phyloP scores from a whole-genome alignment of 1,139 yeast species.

The Chernovozyma sophiae-reginae region DNA sequence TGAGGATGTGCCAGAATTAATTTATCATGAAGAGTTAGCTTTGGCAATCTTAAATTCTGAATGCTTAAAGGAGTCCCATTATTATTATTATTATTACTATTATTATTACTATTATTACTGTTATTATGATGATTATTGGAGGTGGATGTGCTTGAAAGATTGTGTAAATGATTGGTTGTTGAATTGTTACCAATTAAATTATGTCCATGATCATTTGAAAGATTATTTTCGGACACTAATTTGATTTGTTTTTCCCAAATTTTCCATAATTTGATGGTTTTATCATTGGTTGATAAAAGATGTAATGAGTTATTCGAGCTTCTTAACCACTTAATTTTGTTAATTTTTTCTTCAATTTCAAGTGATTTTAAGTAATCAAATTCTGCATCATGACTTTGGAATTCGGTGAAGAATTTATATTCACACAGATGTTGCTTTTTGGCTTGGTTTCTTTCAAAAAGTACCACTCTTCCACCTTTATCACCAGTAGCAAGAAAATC shows the following conservation, averaged over 20 bases:
- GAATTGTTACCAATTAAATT: not conserved
- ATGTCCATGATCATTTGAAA: conserved; percentile 16
- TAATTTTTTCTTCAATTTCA: conserved; percentile 97
- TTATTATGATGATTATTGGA: not conserved
- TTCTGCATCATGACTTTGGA: conserved; percentile 98
- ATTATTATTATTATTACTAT: conserved; percentile 1
- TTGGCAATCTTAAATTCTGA: conserved; percentile 67
- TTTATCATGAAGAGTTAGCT: conserved; percentile 86
- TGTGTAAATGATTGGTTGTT: not conserved
- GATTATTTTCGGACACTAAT: conserved; percentile 86
- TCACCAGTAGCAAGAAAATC: conserved; percentile 97
- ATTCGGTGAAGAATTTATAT: conserved; percentile 92
- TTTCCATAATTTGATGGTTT: conserved; percentile 97
- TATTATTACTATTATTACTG: not conserved
- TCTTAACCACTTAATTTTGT: conserved; percentile 94
- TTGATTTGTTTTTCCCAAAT: conserved; percentile 87
- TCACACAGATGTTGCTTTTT: conserved; percentile 74
- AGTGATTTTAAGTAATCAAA: conserved; percentile 93
- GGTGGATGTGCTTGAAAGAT: not conserved
- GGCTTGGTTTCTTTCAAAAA: conserved; percentile 82
- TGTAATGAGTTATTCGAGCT: conserved; percentile 86
- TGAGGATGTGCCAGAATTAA: conserved; percentile 95
- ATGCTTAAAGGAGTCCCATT: conserved; percentile 10
- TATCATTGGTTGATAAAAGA: conserved; percentile 88
- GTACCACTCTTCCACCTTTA: conserved; percentile 95